Evolutionary conservation across 257 asterid species (phyloP), one percentile per base, ranked within the genome.

Genomic region (Fraxinus americana): DNA sequence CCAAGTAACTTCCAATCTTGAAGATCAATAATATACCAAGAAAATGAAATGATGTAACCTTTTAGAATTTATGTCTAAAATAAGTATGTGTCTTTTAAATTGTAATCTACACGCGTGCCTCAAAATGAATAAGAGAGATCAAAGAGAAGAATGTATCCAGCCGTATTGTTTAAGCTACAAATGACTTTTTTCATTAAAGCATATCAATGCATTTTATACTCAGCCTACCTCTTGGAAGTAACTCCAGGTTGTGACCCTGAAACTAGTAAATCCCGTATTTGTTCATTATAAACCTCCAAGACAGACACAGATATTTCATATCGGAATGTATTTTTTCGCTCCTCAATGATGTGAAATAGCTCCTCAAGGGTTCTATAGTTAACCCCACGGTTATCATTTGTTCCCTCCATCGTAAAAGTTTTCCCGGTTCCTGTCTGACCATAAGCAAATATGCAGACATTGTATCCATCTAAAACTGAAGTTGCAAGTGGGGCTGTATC

Each of bases 401-500:
- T 91, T 77, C 99, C 99, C 67, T 93, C 98, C 98, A 96, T 96
- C 0, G 99, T 96, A 82, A 91, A 96, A 29, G 99, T 96, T 78
- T 96, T 96, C 69, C 99, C 99, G 0, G 97, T 92, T 76, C 98
- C 99, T 0, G 99, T 96, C 88, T 96, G 99, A 0, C 99, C 99
- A 59, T 93, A 96, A 45, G 99, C 99, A 84, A 96, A 93, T 73
- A 96, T 86, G 85, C 97, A 96, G 16, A 89, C 98, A 61, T 92
- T 92, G 83, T 90, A 93, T 78, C 98, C 99, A 81, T 96, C 99
- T 32, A 96, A 87, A 83, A 93, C 99, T 25, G 97, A 93, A 77
- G 88, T 88, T 50, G 92, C 99, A 54, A 96, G 89, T 30, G 95
- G 96, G 4, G 96, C 91, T 35, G 97, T 92, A 74, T 93, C 99